Evolutionary conservation across 2,329 filamentous ascomycete genomes (phyloP).

Genomic region (Pleomassaria siparia): DNA sequence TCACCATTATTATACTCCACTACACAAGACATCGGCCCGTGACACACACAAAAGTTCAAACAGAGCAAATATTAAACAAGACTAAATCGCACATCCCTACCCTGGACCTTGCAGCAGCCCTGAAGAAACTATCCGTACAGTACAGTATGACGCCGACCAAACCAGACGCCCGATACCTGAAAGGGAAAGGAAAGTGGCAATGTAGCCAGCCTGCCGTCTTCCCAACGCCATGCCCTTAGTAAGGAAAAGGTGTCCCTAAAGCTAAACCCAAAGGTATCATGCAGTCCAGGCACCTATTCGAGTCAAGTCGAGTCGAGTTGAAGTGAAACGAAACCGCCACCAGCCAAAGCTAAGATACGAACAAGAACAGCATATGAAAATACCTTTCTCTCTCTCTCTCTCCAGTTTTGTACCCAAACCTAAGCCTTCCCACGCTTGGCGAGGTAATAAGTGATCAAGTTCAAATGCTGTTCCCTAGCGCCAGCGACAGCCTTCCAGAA

Average conservation of each 20-base stretch:
- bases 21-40: too few species aligned
- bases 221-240: background rate
- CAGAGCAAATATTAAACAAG: background rate
- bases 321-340: background rate
- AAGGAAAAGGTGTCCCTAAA: background rate
- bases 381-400: background rate
- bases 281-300: too few species aligned
- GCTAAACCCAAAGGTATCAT: background rate
- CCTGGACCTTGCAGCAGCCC: background rate
- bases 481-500: constrained; percentile 70
- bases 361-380: background rate
- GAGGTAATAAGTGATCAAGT: constrained; percentile 78
- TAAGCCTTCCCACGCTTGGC: constrained; percentile 48
- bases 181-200: background rate
- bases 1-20: too few species aligned
- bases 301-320: background rate
- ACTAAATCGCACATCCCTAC: background rate
- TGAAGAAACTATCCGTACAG: constrained; percentile 1
- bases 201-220: constrained; percentile 1
- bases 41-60: too few species aligned
- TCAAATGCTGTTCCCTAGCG: constrained; percentile 72
- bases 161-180: too few species aligned
- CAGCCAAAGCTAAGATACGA: background rate
- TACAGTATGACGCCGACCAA: background rate
- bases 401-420: background rate